phyloP scores from a whole-genome alignment of 2,329 filamentous ascomycete genomes.

The Phoma sp. region DNA sequence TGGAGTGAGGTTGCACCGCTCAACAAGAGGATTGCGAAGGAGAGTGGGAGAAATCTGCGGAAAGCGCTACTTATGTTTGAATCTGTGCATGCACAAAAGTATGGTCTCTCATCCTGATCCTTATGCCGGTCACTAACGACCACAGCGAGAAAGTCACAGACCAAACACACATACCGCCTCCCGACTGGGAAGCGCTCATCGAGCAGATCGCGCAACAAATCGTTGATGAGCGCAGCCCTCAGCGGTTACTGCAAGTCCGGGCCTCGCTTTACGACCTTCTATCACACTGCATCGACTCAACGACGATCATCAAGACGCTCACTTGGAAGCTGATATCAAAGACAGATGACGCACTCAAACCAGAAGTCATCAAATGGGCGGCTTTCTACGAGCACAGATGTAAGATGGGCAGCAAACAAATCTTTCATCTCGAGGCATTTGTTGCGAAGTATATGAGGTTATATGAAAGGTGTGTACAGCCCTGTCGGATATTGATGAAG shows the following conservation, averaged over 20 bases:
- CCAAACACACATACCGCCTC: constrained; percentile 86
- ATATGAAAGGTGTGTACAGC: constrained; percentile 75
- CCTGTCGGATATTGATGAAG: background rate
- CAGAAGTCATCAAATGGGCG: constrained; percentile 92
- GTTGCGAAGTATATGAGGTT: constrained; percentile 99
- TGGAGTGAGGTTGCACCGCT: constrained; percentile 79
- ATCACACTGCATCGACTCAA: constrained; percentile 95
- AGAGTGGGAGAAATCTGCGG: constrained; percentile 89
- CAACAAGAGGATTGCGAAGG: constrained; percentile 83
- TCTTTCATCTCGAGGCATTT: constrained; percentile 97
- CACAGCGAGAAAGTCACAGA: constrained; percentile 87
- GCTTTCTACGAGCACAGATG: constrained; percentile 97
- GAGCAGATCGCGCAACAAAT: constrained; percentile 91
- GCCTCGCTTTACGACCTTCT: constrained; percentile 96
- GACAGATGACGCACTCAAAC: constrained; percentile 87
- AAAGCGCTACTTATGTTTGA: constrained; percentile 96
- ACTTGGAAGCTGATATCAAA: constrained; percentile 90
- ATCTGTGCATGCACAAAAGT: constrained; percentile 97
- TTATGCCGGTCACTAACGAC: constrained; percentile 12
- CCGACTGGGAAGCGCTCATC: constrained; percentile 96
- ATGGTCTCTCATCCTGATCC: constrained; percentile 44
- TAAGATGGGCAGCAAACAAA: constrained; percentile 89
- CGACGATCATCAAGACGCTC: constrained; percentile 90
- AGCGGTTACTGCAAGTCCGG: constrained; percentile 83
- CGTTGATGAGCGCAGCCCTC: constrained; percentile 89